phyloP scores from a whole-genome alignment of 139 green algal species.

The Closterium sp. region DNA sequence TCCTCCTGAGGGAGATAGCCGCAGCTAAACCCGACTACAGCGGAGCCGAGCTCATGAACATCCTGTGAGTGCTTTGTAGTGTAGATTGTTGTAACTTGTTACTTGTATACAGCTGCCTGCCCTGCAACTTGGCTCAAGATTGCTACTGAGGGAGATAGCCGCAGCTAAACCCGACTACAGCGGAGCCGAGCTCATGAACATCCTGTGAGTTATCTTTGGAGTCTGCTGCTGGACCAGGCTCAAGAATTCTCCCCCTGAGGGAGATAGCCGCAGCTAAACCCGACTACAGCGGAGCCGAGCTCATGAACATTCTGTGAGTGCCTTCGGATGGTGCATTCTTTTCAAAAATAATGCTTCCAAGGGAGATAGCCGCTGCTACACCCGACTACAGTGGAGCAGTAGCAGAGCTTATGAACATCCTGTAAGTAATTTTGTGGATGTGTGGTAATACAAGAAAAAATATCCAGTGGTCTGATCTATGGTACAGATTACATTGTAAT shows the following conservation, averaged over 20 bases:
- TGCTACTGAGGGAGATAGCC: slow-evolving; percentile 15
- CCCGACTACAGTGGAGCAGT: slow-evolving; percentile 84
- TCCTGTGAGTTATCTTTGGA: slow-evolving; percentile 61
- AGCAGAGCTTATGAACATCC: slow-evolving; percentile 55
- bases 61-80: too few species aligned
- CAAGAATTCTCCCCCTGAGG: not conserved
- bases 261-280: slow-evolving; percentile 60
- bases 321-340: too few species aligned
- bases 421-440: slow-evolving; percentile 54
- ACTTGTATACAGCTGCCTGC: too few species aligned
- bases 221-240: too few species aligned
- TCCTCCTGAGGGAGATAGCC: slow-evolving; percentile 10
- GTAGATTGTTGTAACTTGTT: too few species aligned
- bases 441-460: too few species aligned
- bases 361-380: slow-evolving; percentile 52
- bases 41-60: slow-evolving; percentile 91
- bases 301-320: too few species aligned
- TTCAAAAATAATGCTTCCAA: too few species aligned
- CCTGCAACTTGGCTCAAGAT: too few species aligned
- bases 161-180: slow-evolving; percentile 73
- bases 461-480: too few species aligned
- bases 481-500: too few species aligned
- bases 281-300: slow-evolving; percentile 82
- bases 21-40: slow-evolving; percentile 73
- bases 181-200: slow-evolving; percentile 90